Conservation (phyloP, 495 filamentous ascomycete species). For the Articulospora tetracladia region DNA sequence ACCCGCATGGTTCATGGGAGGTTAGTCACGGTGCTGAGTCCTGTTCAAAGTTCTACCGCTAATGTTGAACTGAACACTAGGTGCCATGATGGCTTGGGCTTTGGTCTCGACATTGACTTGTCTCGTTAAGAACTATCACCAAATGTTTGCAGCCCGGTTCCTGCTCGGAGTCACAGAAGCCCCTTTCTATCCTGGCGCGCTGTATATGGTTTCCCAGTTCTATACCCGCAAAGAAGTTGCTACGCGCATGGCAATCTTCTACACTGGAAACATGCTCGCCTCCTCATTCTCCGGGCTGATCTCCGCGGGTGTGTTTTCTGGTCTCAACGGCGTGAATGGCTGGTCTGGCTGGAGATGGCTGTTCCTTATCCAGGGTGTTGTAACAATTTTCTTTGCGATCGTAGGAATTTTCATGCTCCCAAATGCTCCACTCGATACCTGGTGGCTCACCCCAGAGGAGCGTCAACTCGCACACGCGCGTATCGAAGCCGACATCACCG, state of each 20-base stretch:
- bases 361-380: slow-evolving; percentile 51
- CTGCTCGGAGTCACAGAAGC: slow-evolving; percentile 60
- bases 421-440: slow-evolving; percentile 48
- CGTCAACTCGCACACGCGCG: slow-evolving; percentile 32
- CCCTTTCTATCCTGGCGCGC: slow-evolving; percentile 34
- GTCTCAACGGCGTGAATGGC: slow-evolving; percentile 34
- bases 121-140: slow-evolving; percentile 37
- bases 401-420: slow-evolving; percentile 49
- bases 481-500: slow-evolving; percentile 23
- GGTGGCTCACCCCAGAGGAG: slow-evolving; percentile 26
- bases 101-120: slow-evolving; percentile 49
- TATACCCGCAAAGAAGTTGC: slow-evolving; percentile 56
- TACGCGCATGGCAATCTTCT: slow-evolving; percentile 42
- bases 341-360: slow-evolving; percentile 46
- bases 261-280: slow-evolving; percentile 34
- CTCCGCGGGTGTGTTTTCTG: slow-evolving; percentile 45
- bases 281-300: slow-evolving; percentile 53
- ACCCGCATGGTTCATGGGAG: slow-evolving; percentile 22
- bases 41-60: not conserved
- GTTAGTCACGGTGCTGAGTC: slow-evolving; percentile 25
- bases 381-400: slow-evolving; percentile 45
- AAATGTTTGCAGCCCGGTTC: slow-evolving; percentile 61
- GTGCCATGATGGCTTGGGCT: slow-evolving; percentile 50
- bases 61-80: not conserved
- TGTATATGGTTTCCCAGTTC: slow-evolving; percentile 58